Percentiles rank a stretch among this genome's conserved stretches.
phyloP scores from a whole-genome alignment of 345 rosid species.

The Boechera divaricarpa region DNA sequence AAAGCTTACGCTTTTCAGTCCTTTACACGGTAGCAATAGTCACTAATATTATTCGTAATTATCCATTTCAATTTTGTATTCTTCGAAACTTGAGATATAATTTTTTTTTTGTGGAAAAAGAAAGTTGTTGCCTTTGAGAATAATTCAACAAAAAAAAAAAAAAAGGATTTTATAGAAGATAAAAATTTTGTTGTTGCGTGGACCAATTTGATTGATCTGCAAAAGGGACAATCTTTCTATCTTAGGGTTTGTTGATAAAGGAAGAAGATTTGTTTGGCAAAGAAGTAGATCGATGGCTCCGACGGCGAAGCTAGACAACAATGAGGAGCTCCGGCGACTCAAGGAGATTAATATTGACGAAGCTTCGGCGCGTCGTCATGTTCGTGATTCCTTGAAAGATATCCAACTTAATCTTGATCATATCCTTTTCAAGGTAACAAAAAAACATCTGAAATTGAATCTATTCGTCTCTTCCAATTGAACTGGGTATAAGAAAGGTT shows the following conservation, averaged over 20 bases:
- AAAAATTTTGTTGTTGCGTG: neutral
- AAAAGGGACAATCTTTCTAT: constrained; percentile 1
- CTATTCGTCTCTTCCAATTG: neutral
- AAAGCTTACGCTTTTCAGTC: constrained; percentile 35
- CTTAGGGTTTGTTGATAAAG: constrained; percentile 43
- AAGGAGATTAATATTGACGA: constrained; percentile 71
- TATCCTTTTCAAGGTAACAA: constrained; percentile 74
- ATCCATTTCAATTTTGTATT: constrained; percentile 15
- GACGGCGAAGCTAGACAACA: constrained; percentile 49
- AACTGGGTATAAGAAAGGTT: constrained; percentile 34
- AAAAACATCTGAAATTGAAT: neutral
- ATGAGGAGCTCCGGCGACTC: constrained; percentile 62
- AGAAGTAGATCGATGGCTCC: constrained; percentile 49
- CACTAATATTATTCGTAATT: constrained; percentile 29
- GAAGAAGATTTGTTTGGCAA: constrained; percentile 38
- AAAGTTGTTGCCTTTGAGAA: neutral
- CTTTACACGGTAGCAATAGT: constrained; percentile 46
- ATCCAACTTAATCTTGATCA: constrained; percentile 82
- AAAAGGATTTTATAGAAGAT: constrained; percentile 4
- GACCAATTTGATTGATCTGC: constrained; percentile 28
- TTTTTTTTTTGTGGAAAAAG: neutral
- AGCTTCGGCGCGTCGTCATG: constrained; percentile 72
- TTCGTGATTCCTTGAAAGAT: constrained; percentile 77
- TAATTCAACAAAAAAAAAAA: neutral
- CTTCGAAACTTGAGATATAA: constrained; percentile 2